These are phyloP conservation scores for Heimioporus sp. DNA, from an alignment of 768 basidiomycete species.

Conservation along the genomic window DNA sequence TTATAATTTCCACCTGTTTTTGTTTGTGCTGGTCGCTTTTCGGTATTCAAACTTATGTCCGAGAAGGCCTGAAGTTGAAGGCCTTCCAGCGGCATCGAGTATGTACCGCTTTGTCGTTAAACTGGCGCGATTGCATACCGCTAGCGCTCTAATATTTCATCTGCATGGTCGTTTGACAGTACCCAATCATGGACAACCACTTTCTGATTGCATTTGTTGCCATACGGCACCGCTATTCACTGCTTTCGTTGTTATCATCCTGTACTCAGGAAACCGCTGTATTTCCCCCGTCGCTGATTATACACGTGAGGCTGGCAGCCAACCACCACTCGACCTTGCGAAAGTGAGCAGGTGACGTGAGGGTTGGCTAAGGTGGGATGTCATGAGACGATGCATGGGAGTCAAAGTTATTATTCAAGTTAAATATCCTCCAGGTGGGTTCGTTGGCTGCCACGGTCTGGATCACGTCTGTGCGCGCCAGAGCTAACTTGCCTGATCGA, in stretches of 20 bases:
- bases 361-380: constrained; percentile 7
- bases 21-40: constrained; percentile 16
- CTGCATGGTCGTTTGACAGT: constrained; percentile 13
- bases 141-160: constrained; percentile 6
- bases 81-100: constrained; percentile 9
- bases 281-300: constrained; percentile 16
- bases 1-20: constrained; percentile 35
- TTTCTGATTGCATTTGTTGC: constrained; percentile 6
- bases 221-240: constrained; percentile 7
- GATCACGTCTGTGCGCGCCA: no score
- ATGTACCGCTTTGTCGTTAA: constrained; percentile 8
- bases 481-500: not conserved
- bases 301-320: constrained; percentile 16
- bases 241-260: constrained; percentile 17
- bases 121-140: constrained; percentile 8
- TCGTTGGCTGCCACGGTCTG: not conserved
- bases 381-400: constrained; percentile 11
- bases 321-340: constrained; percentile 16
- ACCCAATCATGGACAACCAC: constrained; percentile 16
- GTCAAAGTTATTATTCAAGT: not conserved
- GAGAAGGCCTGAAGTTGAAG: constrained; percentile 13
- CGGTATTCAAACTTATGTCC: constrained; percentile 21
- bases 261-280: constrained; percentile 22
- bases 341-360: constrained; percentile 20
- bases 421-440: not conserved